Conservation (phyloP, 768 basidiomycete genomes). For the Suillus luteus region DNA sequence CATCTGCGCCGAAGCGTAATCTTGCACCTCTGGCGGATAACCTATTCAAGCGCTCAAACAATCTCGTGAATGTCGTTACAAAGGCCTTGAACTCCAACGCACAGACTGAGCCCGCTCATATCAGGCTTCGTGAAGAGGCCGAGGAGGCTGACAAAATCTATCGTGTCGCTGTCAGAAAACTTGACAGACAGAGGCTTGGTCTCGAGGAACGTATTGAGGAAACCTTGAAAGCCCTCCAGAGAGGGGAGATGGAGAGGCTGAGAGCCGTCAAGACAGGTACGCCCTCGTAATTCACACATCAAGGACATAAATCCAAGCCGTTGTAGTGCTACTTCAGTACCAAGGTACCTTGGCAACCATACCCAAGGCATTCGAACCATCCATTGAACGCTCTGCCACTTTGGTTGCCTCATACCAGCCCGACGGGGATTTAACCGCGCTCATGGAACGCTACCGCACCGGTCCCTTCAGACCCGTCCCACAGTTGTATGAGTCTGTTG, state of each 20-base stretch:
- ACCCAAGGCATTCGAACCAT: conserved; percentile 63
- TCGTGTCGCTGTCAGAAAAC: conserved; percentile 74
- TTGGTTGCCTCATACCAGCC: conserved; percentile 85
- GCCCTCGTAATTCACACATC: conserved; percentile 16
- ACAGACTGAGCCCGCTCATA: conserved; percentile 61
- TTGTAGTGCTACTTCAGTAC: conserved; percentile 78
- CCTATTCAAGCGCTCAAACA: conserved; percentile 68
- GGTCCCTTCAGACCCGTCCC: conserved; percentile 89
- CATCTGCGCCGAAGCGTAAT: conserved; percentile 32
- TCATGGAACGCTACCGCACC: conserved; percentile 91
- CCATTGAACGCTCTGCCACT: conserved; percentile 69
- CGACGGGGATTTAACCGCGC: conserved; percentile 80
- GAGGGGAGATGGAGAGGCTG: conserved; percentile 84
- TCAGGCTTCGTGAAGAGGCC: conserved; percentile 76
- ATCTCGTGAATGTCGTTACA: conserved; percentile 68
- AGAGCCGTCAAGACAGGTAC: conserved; percentile 82
- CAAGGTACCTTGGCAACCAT: conserved; percentile 78
- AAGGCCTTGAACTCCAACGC: conserved; percentile 60
- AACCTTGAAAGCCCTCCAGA: conserved; percentile 74
- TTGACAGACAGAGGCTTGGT: conserved; percentile 82
- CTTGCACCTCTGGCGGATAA: conserved; percentile 50
- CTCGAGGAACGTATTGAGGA: conserved; percentile 89
- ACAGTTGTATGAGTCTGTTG: conserved; percentile 83
- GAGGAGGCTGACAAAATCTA: conserved; percentile 80
- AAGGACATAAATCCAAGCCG: conserved; percentile 5